A percentile compares a stretch with the other conserved stretches of the same genome.
phyloP scores from a whole-genome alignment of 2,329 filamentous ascomycete species.

The Thielaviopsis euricoi region DNA sequence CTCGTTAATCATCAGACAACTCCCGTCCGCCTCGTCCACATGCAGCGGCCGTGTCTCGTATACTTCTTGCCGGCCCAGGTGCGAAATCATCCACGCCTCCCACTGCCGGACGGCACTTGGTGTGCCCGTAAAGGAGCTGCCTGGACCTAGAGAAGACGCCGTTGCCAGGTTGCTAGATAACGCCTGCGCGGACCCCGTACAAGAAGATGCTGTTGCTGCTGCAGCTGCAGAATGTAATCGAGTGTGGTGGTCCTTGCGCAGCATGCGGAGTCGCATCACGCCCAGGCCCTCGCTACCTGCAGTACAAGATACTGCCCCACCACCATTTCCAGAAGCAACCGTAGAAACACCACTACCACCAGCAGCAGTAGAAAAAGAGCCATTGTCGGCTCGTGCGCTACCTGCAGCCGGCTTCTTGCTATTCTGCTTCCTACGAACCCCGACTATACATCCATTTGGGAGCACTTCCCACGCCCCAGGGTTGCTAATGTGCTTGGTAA shows the following conservation, averaged over 20 bases:
- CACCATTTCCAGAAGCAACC: neutral
- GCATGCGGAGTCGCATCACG: conserved; percentile 11
- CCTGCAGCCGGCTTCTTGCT: conserved; percentile 11
- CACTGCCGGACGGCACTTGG: conserved; percentile 21
- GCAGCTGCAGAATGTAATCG: neutral
- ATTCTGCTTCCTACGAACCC: conserved; percentile 36
- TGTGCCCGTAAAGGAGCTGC: neutral
- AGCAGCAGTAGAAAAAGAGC: neutral
- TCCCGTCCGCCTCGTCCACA: conserved; percentile 23
- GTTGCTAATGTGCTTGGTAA: conserved; percentile 37
- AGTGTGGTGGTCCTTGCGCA: conserved; percentile 12
- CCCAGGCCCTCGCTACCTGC: neutral
- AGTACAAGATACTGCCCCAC: neutral
- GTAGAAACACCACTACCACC: too few relatives aligned
- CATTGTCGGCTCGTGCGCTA: neutral
- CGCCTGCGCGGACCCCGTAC: neutral
- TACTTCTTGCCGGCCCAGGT: conserved; percentile 26
- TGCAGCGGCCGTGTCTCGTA: conserved; percentile 31
- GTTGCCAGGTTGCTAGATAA: neutral
- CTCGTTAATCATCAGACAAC: conserved; percentile 46
- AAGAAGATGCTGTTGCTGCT: too few relatives aligned
- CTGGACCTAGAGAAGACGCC: neutral
- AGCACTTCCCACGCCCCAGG: conserved; percentile 51
- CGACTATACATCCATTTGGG: conserved; percentile 42
- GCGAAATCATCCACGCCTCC: conserved; percentile 38